A percentile compares a stretch with the other conserved stretches of the same genome.
Evolutionary conservation across 2,329 filamentous ascomycete species (phyloP).

Genomic region (Fusarium citri): DNA sequence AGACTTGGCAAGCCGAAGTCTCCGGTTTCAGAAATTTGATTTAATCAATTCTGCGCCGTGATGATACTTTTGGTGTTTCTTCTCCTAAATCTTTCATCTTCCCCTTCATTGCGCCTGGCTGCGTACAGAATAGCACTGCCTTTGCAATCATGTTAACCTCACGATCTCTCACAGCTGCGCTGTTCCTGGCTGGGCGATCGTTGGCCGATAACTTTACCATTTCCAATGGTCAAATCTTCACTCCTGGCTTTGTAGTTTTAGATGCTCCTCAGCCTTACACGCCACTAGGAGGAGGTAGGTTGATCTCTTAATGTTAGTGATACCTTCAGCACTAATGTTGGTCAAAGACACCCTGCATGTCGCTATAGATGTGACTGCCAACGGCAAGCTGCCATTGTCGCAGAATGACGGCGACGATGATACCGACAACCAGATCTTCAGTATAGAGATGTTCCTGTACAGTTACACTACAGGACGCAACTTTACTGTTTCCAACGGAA

Average conservation of each 20-base stretch:
- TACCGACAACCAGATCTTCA: constrained; percentile 68
- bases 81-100: background rate
- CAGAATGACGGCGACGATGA: constrained; percentile 63
- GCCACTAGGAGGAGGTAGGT: constrained; percentile 71
- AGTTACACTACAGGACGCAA: constrained; percentile 72
- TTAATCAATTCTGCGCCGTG: constrained; percentile 7
- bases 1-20: constrained; percentile 13
- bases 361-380: constrained; percentile 73
- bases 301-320: background rate
- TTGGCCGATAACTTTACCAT: constrained; percentile 64
- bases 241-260: constrained; percentile 74
- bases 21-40: constrained; percentile 36
- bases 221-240: constrained; percentile 74
- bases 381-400: constrained; percentile 71
- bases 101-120: background rate
- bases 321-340: constrained; percentile 11
- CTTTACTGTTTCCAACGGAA: constrained; percentile 75
- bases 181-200: constrained; percentile 42
- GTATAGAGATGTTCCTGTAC: constrained; percentile 75
- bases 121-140: background rate
- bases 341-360: constrained; percentile 67
- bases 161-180: constrained; percentile 11
- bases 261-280: constrained; percentile 74
- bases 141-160: constrained; percentile 20
- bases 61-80: constrained; percentile 4